Evolutionary conservation across 1,284 basidiomycete genomes (phyloP), one percentile per base, ranked within the genome.

Genomic region (Cutaneotrichosporon cyanovorans): DNA sequence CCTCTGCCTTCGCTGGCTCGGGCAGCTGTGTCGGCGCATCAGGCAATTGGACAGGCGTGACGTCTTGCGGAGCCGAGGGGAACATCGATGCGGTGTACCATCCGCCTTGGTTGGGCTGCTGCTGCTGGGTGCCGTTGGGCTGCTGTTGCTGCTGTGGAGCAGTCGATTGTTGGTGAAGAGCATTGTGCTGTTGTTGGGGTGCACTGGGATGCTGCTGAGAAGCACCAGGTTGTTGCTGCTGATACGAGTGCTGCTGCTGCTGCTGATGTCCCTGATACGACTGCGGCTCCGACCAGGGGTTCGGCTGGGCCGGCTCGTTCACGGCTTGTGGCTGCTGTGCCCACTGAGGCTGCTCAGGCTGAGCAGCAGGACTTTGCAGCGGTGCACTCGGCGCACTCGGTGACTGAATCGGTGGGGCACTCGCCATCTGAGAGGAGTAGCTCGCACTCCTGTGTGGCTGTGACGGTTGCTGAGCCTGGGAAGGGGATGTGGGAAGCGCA

Each of bases 1-100:
- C 87, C 71, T 87, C 84, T 66, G 82, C 78, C 65, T 86, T 82
- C 51, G 81, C 77, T 55, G 79, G 79, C 79, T 77, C 37, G 3
- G 50, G 39, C 18, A 31, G 30, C 2, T 49, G 74, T 4, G 80
- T 81, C 4, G 87, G 87, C 4, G 77, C 85, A 39, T 75, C 74
- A 2, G 85, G 85, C 73, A 88, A 84, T 50, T 77, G 54, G 8
- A 28, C 25, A 12, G 36, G 71, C 41, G 21, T 33, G 23, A 42
- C 41, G 41, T 22, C 33, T 16, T 14, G 57, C 15, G 68, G 59
- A 11, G 67, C 64, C 30, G 55, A 46, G 2, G 54, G 45, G 37
- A 50, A 49, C 49, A 51, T 51, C 25, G 50, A 38, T 12, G 43
- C 22, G 4, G 45, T 42, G 50, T 45, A 48, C 25, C 43, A 44